Evolutionary conservation across 2,329 filamentous ascomycete species (phyloP).

Genomic region (Alternaria gaisen): DNA sequence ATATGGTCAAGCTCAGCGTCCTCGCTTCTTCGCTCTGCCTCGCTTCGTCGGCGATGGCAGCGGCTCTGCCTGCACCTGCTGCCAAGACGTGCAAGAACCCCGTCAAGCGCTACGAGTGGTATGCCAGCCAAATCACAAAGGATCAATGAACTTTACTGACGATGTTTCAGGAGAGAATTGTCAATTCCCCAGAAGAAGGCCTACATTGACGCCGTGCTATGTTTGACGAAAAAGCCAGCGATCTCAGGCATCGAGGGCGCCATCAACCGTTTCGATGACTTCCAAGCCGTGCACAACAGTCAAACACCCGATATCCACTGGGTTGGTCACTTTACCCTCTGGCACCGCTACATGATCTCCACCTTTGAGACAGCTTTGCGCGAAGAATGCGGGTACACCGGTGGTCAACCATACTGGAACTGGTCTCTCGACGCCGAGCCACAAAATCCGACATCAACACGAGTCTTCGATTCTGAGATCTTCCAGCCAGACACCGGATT

Average conservation of each 20-base stretch:
- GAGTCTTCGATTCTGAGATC: neutral
- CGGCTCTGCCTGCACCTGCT: no score
- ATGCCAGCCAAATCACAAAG: no score
- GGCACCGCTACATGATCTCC: slow-evolving; percentile 36
- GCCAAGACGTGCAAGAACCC: no score
- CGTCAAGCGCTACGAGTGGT: no score
- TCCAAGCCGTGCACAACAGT: slow-evolving; percentile 30
- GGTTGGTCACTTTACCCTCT: slow-evolving; percentile 34
- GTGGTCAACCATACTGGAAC: slow-evolving; percentile 50
- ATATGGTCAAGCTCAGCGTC: no score
- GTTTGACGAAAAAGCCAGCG: no score
- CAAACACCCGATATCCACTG: slow-evolving; percentile 37
- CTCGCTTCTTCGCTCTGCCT: no score
- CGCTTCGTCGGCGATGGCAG: no score
- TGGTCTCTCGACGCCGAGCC: slow-evolving; percentile 35
- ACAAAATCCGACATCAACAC: slow-evolving; percentile 3
- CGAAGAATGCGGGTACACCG: slow-evolving; percentile 34
- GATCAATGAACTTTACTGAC: no score
- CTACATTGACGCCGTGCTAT: no score
- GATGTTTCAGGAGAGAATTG: no score
- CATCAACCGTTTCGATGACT: slow-evolving; percentile 37
- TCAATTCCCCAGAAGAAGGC: no score
- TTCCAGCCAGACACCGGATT: neutral
- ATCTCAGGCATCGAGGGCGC: slow-evolving; percentile 26
- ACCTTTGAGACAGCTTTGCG: slow-evolving; percentile 36